These are phyloP conservation scores for Flaveria bidentis DNA, from an alignment of 129 eudicot species.

Conservation along the genomic window DNA sequence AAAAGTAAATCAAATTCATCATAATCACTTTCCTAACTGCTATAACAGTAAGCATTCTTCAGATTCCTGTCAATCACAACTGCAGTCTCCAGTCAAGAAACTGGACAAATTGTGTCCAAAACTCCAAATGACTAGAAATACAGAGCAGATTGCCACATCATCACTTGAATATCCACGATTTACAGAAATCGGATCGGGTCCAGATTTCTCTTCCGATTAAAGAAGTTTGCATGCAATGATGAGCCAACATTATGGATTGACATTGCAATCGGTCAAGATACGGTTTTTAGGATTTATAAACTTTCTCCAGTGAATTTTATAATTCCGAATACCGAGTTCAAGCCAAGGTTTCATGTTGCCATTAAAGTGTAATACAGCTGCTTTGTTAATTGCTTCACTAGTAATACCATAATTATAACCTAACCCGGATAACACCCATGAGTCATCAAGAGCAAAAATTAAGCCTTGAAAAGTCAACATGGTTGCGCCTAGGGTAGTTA, in stretches of 20 bases:
- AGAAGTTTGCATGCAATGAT: background rate
- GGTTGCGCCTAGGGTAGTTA: constrained; percentile 55
- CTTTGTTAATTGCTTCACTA: constrained; percentile 46
- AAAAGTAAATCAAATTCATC: constrained; percentile 18
- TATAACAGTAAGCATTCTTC: constrained; percentile 26
- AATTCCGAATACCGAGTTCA: constrained; percentile 77
- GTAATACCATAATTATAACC: constrained; percentile 74
- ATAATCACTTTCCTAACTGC: constrained; percentile 33
- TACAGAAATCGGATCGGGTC: background rate
- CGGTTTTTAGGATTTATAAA: constrained; percentile 60
- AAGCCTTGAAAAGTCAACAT: constrained; percentile 72
- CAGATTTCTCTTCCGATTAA: constrained; percentile 22
- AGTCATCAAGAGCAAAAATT: constrained; percentile 63
- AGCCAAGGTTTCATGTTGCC: constrained; percentile 99
- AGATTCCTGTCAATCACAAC: constrained; percentile 12
- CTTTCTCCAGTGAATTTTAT: constrained; percentile 61
- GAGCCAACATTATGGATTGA: constrained; percentile 46
- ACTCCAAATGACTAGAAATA: constrained; percentile 24
- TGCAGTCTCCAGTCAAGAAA: constrained; percentile 11
- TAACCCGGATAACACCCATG: constrained; percentile 77
- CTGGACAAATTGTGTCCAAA: constrained; percentile 33
- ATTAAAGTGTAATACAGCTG: constrained; percentile 82
- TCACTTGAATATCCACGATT: constrained; percentile 2
- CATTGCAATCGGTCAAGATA: constrained; percentile 85
- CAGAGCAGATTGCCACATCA: constrained; percentile 17